Base-by-base conservation (phyloP, 371 early-diverging fungal genomes). In the Mortierella sp. region DNA sequence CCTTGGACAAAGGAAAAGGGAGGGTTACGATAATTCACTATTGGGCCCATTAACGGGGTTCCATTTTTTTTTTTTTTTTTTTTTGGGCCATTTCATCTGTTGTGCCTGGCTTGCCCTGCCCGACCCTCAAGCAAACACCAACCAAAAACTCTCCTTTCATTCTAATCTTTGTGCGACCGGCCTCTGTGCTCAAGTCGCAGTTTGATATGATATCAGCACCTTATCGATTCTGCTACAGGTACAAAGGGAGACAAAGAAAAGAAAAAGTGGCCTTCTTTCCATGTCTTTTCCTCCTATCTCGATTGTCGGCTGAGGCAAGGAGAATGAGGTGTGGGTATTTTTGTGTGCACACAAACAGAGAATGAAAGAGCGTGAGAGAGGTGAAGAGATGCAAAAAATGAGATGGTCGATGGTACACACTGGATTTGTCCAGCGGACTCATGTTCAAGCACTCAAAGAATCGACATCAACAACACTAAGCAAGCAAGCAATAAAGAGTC, bases 131-230 rank as follows among this genome's bases (percentile, higher is more conserved):
- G 21, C 3, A 8, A 19, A 37, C 14, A 34, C 21, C 37, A 64
- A 34, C 21, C 40, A 67, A 61, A 57, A 26, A n/a, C n/a, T n/a
- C 16, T 31, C 14, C 19, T 14, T 31, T 28, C 16, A 10, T 31
- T 59, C 61, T 2, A 50, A 31, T 61, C 11, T 67, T 57, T 67
- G 67, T 67, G 43, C 40, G 34, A 67, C 67, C 67, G 3, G 21
- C 24, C 37, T 64, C 37, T 64, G 64, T 64, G 64, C 64, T 64
- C 37, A 37, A 37, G 21, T 37, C 21, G 24, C 37, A 0, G 24
- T 10, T 40, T 34, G 67, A 67, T 67, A 67, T 67, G 37, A 67
- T 67, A 67, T 67, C 67, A n/a, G 21, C 24, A 67, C 67, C 67
- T 67, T 37, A 67, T 67, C 67, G 67, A 67, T 61, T 61, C n/a